Conservation (phyloP, 495 filamentous ascomycete species). For the Cetradonia linearis region DNA sequence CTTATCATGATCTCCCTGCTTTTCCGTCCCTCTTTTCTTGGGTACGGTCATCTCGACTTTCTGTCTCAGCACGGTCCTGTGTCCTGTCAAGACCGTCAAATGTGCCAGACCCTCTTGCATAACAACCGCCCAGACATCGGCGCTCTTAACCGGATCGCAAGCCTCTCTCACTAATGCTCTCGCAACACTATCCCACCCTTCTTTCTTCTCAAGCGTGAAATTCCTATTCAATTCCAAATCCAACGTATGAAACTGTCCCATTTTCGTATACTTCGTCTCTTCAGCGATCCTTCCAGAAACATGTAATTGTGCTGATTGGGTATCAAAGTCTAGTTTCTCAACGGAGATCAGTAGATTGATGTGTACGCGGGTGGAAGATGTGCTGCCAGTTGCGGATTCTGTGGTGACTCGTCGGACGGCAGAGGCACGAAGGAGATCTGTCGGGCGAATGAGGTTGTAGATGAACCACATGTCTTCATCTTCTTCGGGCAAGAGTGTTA, state of each 20-base stretch:
- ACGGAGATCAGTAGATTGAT: constrained; percentile 72
- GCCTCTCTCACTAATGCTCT: constrained; percentile 69
- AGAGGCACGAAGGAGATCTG: constrained; percentile 70
- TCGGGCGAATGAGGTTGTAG: constrained; percentile 81
- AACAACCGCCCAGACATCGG: constrained; percentile 75
- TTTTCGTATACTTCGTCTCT: constrained; percentile 73
- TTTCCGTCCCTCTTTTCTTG: constrained; percentile 54
- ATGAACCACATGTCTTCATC: constrained; percentile 99
- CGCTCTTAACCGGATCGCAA: constrained; percentile 54
- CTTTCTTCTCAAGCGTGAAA: constrained; percentile 70
- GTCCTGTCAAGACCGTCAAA: constrained; percentile 86
- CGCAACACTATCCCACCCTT: constrained; percentile 87
- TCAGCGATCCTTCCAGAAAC: constrained; percentile 71
- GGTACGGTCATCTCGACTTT: constrained; percentile 76
- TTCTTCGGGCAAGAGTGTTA: constrained; percentile 78
- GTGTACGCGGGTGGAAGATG: constrained; percentile 62
- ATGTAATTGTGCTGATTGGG: constrained; percentile 71
- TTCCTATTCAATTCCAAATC: constrained; percentile 81
- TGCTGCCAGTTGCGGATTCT: constrained; percentile 62
- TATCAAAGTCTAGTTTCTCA: constrained; percentile 79
- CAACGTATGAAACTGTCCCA: constrained; percentile 83
- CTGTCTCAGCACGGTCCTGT: constrained; percentile 80
- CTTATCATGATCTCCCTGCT: constrained; percentile 55
- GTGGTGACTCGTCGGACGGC: constrained; percentile 73
- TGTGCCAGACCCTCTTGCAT: constrained; percentile 94